Evolutionary conservation across 1,139 yeast species (phyloP).

Genomic region (Saccharomyces hybrid): DNA sequence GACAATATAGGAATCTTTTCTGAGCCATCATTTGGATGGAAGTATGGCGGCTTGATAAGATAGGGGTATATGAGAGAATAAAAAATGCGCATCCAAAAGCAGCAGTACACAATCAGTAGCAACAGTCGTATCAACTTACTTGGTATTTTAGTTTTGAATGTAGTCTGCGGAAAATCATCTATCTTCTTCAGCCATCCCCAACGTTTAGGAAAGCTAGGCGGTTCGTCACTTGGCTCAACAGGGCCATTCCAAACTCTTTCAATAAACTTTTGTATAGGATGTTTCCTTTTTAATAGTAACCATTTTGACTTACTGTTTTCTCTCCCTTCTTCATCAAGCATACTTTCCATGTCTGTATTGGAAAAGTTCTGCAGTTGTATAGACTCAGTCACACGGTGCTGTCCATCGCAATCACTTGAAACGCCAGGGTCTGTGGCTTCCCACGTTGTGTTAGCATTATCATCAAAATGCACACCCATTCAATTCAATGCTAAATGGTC

Average conservation of each 20-base stretch:
- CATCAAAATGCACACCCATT: not conserved
- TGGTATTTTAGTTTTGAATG: conserved; percentile 32
- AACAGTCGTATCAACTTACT: conserved; percentile 25
- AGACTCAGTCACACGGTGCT: not conserved
- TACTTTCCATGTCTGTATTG: conserved; percentile 1
- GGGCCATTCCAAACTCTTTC: conserved; percentile 48
- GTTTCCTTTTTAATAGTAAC: conserved; percentile 37
- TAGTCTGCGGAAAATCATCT: conserved; percentile 40
- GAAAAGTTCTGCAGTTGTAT: conserved; percentile 1
- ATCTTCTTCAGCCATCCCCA: conserved; percentile 26
- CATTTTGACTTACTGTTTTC: conserved; percentile 31
- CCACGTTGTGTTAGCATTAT: not conserved
- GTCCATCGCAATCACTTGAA: not conserved
- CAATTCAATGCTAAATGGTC: not conserved
- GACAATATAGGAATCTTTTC: conserved; percentile 26
- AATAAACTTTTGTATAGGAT: conserved; percentile 14
- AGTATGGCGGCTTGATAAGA: conserved; percentile 25
- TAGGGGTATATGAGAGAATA: conserved; percentile 23
- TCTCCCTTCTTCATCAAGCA: not conserved
- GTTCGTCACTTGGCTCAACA: conserved; percentile 38
- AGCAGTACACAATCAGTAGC: conserved; percentile 35
- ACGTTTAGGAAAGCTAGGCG: conserved; percentile 33
- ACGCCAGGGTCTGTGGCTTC: not conserved
- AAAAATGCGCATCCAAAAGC: conserved; percentile 26
- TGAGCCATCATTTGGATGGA: conserved; percentile 14